phyloP scores from a whole-genome alignment of 1,284 basidiomycete species.

The Lentinus polychrous region DNA sequence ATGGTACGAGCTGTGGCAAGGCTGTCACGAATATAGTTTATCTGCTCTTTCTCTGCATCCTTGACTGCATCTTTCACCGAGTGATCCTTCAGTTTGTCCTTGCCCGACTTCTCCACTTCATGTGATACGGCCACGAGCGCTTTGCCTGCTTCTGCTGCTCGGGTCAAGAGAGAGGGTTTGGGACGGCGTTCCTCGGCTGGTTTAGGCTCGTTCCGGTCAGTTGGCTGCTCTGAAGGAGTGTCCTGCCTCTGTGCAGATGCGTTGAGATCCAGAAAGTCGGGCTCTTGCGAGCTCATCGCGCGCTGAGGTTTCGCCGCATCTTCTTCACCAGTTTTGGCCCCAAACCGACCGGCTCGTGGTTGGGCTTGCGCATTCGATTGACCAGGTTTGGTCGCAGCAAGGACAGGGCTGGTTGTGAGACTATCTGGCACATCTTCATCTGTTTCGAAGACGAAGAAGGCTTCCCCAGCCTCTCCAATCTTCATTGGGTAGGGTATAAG shows the following conservation, averaged over 20 bases:
- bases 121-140: constrained; percentile 23
- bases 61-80: constrained; percentile 18
- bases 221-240: background rate
- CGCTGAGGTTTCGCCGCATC: constrained; percentile 13
- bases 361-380: constrained; percentile 20
- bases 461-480: constrained; percentile 97
- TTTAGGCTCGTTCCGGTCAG: background rate
- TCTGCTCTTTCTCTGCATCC: constrained; percentile 17
- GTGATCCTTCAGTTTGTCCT: constrained; percentile 23
- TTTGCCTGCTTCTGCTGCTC: constrained; percentile 25
- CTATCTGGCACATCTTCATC: constrained; percentile 91
- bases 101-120: constrained; percentile 23
- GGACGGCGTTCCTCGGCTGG: constrained; percentile 1
- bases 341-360: constrained; percentile 33
- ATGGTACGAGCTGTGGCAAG: constrained; percentile 19
- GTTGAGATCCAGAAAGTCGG: constrained; percentile 62
- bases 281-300: constrained; percentile 35
- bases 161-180: constrained; percentile 15
- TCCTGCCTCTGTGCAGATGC: constrained; percentile 24
- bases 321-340: constrained; percentile 30
- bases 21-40: constrained; percentile 18
- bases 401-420: constrained; percentile 88
- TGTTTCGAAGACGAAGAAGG: constrained; percentile 98
- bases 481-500: constrained; percentile 95
- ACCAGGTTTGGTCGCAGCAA: constrained; percentile 55